Evolutionary conservation across 805 yeast genomes (phyloP).

Genomic region (Kodamaea kakaduensis): DNA sequence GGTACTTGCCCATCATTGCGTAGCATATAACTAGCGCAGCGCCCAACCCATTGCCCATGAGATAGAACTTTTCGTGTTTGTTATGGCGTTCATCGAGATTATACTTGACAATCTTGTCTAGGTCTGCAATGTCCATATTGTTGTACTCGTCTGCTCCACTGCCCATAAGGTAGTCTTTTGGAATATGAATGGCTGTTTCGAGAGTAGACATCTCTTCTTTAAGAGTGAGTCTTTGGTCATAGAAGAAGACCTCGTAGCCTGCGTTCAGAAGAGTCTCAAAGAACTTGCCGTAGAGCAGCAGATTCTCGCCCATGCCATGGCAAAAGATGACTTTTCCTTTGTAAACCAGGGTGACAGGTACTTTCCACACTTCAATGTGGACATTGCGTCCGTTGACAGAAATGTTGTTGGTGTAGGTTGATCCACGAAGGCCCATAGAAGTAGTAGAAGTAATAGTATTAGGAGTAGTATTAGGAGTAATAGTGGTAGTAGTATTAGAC

Average conservation of each 20-base stretch:
- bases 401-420: slow-evolving; percentile 3
- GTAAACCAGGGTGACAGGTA: slow-evolving; percentile 7
- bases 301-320: slow-evolving; percentile 7
- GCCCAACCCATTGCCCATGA: slow-evolving; percentile 8
- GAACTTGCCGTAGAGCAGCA: slow-evolving; percentile 6
- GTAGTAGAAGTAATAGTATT: no score
- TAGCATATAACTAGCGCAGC: slow-evolving; percentile 7
- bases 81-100: slow-evolving; percentile 7
- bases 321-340: slow-evolving; percentile 5
- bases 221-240: slow-evolving; percentile 5
- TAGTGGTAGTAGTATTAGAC: no score
- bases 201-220: slow-evolving; percentile 3
- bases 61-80: slow-evolving; percentile 8
- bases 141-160: slow-evolving; percentile 2
- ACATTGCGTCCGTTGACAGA: slow-evolving; percentile 4
- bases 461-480: no score
- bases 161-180: slow-evolving; percentile 1
- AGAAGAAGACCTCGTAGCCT: slow-evolving; percentile 8
- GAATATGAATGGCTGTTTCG: slow-evolving; percentile 4
- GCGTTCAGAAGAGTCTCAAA: slow-evolving; percentile 6
- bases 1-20: slow-evolving; percentile 9
- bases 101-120: slow-evolving; percentile 6
- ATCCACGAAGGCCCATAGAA: no score
- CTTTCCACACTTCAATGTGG: slow-evolving; percentile 8
- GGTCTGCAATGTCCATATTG: slow-evolving; percentile 7